Evolutionary conservation across 2,329 filamentous ascomycete species (phyloP).

Genomic region (Coniochaeta hoffmannii): DNA sequence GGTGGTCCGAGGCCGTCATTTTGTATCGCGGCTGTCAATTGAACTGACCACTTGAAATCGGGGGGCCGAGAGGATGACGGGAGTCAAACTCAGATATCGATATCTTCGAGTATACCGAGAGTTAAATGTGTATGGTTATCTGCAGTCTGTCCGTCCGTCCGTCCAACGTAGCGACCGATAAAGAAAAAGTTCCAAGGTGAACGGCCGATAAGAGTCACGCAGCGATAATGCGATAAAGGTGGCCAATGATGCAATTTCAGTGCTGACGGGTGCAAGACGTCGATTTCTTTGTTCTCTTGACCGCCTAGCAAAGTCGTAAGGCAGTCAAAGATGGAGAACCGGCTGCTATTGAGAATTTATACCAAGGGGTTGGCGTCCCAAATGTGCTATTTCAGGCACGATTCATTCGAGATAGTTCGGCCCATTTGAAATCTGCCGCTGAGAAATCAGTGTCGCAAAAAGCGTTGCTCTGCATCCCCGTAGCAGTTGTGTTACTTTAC

Average conservation of each 20-base stretch:
- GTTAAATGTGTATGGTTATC: neutral
- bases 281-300: neutral
- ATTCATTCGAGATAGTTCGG: neutral
- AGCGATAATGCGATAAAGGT: slow-evolving; percentile 1
- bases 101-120: neutral
- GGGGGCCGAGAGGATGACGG: neutral
- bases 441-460: neutral
- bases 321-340: too few relatives aligned
- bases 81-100: neutral
- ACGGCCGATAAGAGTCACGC: neutral
- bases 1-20: slow-evolving; percentile 24
- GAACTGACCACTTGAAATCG: slow-evolving; percentile 4
- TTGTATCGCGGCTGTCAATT: slow-evolving; percentile 5
- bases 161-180: neutral
- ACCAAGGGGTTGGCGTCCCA: too few relatives aligned
- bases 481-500: neutral
- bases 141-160: neutral
- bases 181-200: slow-evolving; percentile 1
- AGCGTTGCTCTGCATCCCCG: neutral
- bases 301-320: too few relatives aligned
- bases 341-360: too few relatives aligned
- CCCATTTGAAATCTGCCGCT: neutral
- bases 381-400: neutral
- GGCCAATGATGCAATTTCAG: slow-evolving; percentile 3
- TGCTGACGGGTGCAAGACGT: slow-evolving; percentile 1